Percentiles rank a stretch among this genome's conserved stretches.
Conservation (phyloP, 495 filamentous ascomycete species). For the Aspergillus kassunensis region DNA sequence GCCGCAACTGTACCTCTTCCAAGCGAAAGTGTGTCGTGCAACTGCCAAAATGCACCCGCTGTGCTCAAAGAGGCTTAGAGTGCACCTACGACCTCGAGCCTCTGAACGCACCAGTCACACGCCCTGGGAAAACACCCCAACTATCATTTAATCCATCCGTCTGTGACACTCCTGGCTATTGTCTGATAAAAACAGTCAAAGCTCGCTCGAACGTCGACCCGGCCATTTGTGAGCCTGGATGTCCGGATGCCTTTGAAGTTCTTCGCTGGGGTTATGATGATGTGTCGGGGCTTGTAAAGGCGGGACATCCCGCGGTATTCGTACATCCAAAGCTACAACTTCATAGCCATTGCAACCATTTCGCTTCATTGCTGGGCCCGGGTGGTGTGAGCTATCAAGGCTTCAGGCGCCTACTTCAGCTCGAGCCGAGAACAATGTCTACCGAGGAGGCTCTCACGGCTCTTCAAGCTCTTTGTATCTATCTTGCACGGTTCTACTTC, state of each 20-base stretch:
- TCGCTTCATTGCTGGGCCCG: neutral
- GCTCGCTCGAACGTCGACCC: neutral
- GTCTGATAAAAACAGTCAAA: neutral
- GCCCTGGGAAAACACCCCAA: neutral
- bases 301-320: neutral
- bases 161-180: constrained; percentile 2
- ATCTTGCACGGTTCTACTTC: neutral
- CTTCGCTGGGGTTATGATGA: neutral
- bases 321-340: constrained; percentile 3
- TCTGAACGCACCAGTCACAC: neutral
- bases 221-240: neutral
- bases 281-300: neutral
- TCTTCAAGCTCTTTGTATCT: neutral
- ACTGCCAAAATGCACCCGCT: constrained; percentile 2
- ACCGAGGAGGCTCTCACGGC: neutral
- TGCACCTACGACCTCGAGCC: constrained; percentile 5
- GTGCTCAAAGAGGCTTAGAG: neutral
- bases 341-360: neutral
- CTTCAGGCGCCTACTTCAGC: neutral
- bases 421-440: neutral
- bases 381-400: neutral
- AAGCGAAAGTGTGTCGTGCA: constrained; percentile 7
- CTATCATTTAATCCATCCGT: neutral
- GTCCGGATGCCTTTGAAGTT: neutral
- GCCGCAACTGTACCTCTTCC: neutral